These are phyloP conservation scores for Coniosporium apollinis DNA, from an alignment of 495 filamentous ascomycete genomes.

Conservation along the genomic window DNA sequence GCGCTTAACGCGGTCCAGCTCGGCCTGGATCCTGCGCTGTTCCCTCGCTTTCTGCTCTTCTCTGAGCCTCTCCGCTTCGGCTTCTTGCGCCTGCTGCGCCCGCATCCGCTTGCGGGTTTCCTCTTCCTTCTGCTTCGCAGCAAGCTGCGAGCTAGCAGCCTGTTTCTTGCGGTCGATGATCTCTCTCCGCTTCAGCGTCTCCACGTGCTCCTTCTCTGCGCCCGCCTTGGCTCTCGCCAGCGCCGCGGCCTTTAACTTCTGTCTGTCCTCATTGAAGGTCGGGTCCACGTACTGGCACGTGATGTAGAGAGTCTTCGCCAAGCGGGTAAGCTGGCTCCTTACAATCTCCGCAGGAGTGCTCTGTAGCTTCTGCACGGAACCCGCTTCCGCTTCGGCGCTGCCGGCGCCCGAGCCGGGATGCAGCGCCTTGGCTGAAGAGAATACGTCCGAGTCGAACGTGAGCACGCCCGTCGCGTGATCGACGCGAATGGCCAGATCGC, in stretches of 20 bases:
- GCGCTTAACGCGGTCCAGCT: constrained; percentile 79
- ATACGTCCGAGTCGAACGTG: constrained; percentile 95
- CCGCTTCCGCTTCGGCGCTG: constrained; percentile 72
- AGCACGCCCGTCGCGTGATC: constrained; percentile 87
- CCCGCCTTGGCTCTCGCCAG: constrained; percentile 67
- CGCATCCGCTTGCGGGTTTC: constrained; percentile 67
- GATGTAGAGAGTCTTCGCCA: constrained; percentile 79
- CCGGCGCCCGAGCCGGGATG: constrained; percentile 73
- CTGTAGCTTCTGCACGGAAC: constrained; percentile 85
- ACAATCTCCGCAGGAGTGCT: constrained; percentile 97
- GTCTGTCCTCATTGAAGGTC: constrained; percentile 59
- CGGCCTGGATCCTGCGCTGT: constrained; percentile 69
- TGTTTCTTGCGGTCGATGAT: constrained; percentile 96
- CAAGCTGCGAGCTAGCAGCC: constrained; percentile 65
- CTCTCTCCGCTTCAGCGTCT: constrained; percentile 72
- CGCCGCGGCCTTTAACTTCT: constrained; percentile 63
- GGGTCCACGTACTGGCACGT: constrained; percentile 93
- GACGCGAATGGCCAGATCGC: constrained; percentile 88
- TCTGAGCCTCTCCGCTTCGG: constrained; percentile 69
- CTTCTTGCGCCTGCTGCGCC: constrained; percentile 71
- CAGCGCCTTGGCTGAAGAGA: constrained; percentile 87
- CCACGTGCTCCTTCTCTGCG: constrained; percentile 77
- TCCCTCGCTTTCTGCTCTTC: constrained; percentile 87
- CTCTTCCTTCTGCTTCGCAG: constrained; percentile 81
- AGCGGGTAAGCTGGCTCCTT: constrained; percentile 77